Conservation (phyloP, 805 yeast species). For the Dipodascopsis tothii region DNA sequence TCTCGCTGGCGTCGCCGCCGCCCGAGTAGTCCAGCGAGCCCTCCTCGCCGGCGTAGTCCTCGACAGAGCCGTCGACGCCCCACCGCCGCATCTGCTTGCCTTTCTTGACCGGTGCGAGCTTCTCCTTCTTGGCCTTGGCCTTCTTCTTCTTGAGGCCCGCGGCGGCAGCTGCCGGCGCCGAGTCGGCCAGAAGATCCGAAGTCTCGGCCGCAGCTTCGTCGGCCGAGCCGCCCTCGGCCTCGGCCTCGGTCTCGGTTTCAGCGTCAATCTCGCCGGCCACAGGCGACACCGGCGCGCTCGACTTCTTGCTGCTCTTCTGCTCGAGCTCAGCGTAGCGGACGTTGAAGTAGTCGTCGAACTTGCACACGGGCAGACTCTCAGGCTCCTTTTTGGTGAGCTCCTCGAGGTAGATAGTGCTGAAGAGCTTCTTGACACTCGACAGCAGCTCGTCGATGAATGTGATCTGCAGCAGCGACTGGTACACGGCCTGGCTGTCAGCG, state of each 20-base stretch:
- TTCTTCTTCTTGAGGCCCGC: not conserved
- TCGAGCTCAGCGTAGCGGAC: slow-evolving; percentile 29
- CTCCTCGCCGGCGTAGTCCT: slow-evolving; percentile 38
- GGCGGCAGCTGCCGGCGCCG: slow-evolving; percentile 3
- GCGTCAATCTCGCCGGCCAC: slow-evolving; percentile 3
- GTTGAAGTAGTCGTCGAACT: slow-evolving; percentile 30
- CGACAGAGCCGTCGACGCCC: slow-evolving; percentile 55
- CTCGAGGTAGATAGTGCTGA: slow-evolving; percentile 26
- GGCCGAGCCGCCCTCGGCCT: slow-evolving; percentile 1
- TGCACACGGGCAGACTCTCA: slow-evolving; percentile 14
- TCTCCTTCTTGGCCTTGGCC: slow-evolving; percentile 11
- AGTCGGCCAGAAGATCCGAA: not conserved
- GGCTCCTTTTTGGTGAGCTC: slow-evolving; percentile 15
- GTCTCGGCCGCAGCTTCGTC: slow-evolving; percentile 3
- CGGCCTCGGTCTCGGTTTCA: slow-evolving; percentile 3
- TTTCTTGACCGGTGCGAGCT: slow-evolving; percentile 5
- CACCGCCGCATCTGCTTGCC: slow-evolving; percentile 49
- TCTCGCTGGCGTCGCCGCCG: slow-evolving; percentile 15
- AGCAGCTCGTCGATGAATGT: slow-evolving; percentile 31
- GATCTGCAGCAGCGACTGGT: slow-evolving; percentile 32
- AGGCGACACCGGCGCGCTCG: slow-evolving; percentile 1
- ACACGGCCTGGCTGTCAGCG: slow-evolving; percentile 25
- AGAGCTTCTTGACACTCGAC: slow-evolving; percentile 30
- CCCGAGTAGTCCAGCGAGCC: slow-evolving; percentile 51
- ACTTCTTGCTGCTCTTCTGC: not conserved